phyloP scores from a whole-genome alignment of 306 rosid genomes.

The Corylus avellana region DNA sequence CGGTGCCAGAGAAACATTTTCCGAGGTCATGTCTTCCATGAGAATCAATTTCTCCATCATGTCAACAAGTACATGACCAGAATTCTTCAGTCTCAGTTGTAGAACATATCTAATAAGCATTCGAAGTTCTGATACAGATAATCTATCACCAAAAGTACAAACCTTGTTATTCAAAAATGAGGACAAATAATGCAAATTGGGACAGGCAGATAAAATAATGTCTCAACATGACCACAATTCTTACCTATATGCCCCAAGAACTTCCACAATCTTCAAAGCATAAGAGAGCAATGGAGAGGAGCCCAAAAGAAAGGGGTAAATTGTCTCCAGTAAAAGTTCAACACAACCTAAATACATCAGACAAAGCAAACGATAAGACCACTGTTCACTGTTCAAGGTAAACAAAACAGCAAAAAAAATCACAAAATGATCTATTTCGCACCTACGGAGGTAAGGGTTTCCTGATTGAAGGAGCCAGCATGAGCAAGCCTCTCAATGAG shows the following conservation, averaged over 20 bases:
- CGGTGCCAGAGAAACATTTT: slow-evolving; percentile 82
- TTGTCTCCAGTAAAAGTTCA: slow-evolving; percentile 85
- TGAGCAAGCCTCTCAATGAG: slow-evolving; percentile 78
- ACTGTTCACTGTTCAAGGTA: slow-evolving; percentile 16
- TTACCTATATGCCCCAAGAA: slow-evolving; percentile 96
- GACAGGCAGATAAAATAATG: slow-evolving; percentile 28
- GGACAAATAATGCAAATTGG: slow-evolving; percentile 14
- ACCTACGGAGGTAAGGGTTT: slow-evolving; percentile 90
- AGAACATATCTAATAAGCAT: slow-evolving; percentile 73
- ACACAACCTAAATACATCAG: slow-evolving; percentile 69
- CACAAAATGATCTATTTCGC: slow-evolving; percentile 34
- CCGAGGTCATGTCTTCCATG: slow-evolving; percentile 78
- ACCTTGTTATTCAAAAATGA: slow-evolving; percentile 22
- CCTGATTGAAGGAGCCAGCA: slow-evolving; percentile 88
- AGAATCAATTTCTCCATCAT: slow-evolving; percentile 90
- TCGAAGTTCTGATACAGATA: slow-evolving; percentile 82
- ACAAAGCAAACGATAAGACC: slow-evolving; percentile 19
- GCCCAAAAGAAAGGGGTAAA: slow-evolving; percentile 84
- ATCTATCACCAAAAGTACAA: slow-evolving; percentile 58
- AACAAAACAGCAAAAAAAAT: slow-evolving; percentile 15
- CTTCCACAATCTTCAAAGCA: slow-evolving; percentile 86
- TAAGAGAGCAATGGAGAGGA: slow-evolving; percentile 83
- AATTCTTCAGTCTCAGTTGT: slow-evolving; percentile 75
- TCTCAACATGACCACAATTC: slow-evolving; percentile 15
- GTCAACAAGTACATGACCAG: slow-evolving; percentile 77